Evolutionary conservation across 345 rosid genomes (phyloP).

Genomic region (Boechera retrofracta): DNA sequence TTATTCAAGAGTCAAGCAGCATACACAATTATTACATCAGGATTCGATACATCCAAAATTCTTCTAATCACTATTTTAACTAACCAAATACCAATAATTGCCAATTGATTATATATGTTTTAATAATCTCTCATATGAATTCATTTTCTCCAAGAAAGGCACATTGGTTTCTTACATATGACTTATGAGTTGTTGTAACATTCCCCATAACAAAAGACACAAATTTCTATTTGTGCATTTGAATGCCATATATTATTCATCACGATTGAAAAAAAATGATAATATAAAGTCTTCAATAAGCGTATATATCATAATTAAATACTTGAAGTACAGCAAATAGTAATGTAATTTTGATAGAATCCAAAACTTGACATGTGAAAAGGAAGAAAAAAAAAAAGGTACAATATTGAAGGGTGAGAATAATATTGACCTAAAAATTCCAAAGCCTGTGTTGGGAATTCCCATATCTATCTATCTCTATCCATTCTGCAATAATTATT

Average conservation of each 20-base stretch:
- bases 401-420: constrained; percentile 29
- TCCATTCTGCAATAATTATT: too few relatives aligned
- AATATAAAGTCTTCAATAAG: background rate
- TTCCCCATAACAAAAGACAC: constrained; percentile 29
- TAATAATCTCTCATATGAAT: constrained; percentile 26
- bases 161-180: constrained; percentile 42
- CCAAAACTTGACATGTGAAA: constrained; percentile 39
- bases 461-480: constrained; percentile 20
- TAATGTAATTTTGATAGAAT: constrained; percentile 6
- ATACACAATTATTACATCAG: too few relatives aligned
- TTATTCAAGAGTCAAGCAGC: too few relatives aligned
- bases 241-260: background rate
- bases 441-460: constrained; percentile 40
- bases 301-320: background rate
- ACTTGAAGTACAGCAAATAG: background rate
- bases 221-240: constrained; percentile 1
- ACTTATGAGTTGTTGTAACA: constrained; percentile 35
- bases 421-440: constrained; percentile 34
- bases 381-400: constrained; percentile 28
- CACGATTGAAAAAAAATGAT: background rate
- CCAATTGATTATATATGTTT: too few relatives aligned
- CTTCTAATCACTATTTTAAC: too few relatives aligned
- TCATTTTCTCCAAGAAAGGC: constrained; percentile 43
- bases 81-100: too few relatives aligned
- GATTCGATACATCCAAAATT: too few relatives aligned